phyloP scores from a whole-genome alignment of 441 rosid species.

The Croton laevigatus region DNA sequence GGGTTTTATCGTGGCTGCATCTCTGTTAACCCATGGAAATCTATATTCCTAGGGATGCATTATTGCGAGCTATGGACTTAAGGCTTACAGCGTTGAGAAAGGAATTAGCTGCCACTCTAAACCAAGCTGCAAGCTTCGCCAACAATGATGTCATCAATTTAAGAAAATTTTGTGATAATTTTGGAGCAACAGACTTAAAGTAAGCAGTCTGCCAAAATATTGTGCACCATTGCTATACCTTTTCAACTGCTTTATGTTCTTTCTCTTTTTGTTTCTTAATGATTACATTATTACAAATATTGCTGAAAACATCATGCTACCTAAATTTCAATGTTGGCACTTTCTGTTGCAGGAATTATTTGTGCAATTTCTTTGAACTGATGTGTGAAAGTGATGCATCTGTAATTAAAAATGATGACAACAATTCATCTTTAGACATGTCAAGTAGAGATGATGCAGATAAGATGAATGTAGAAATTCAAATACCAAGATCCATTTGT shows the following conservation, averaged over 20 bases:
- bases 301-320: neutral
- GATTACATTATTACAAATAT: neutral
- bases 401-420: conserved; percentile 23
- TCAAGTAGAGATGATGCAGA: conserved; percentile 22
- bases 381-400: conserved; percentile 23
- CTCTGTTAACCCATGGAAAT: conserved; percentile 17
- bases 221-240: conserved; percentile 1
- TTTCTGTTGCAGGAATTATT: conserved; percentile 38
- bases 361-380: conserved; percentile 32
- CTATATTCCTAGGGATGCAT: conserved; percentile 48
- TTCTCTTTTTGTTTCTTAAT: neutral
- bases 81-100: conserved; percentile 52
- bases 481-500: conserved; percentile 31
- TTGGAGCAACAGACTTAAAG: conserved; percentile 54
- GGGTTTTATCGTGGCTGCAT: conserved; percentile 19
- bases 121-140: conserved; percentile 36
- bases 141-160: conserved; percentile 37
- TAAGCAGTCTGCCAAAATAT: conserved; percentile 36
- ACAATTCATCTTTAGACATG: conserved; percentile 15
- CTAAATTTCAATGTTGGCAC: conserved; percentile 14
- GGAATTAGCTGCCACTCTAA: conserved; percentile 48
- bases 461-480: conserved; percentile 28
- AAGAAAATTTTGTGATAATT: conserved; percentile 41
- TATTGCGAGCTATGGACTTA: conserved; percentile 57
- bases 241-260: neutral